Evolutionary conservation across 2,329 filamentous ascomycete species (phyloP).

Genomic region (Alternaria sp.): DNA sequence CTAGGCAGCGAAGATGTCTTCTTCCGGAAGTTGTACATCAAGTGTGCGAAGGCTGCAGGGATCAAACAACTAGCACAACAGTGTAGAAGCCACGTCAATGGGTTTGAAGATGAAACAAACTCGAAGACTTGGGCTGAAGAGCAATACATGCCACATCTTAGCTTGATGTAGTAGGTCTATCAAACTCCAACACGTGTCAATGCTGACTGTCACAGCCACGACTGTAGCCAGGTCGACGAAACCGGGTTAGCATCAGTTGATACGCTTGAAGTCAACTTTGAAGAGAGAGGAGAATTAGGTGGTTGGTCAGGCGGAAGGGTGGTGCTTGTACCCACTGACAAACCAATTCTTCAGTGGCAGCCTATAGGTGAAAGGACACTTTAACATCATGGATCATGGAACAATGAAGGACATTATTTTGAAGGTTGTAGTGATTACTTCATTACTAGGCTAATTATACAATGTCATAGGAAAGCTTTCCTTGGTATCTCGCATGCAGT

Average conservation of each 20-base stretch:
- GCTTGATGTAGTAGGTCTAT: constrained; percentile 52
- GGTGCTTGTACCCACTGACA: constrained; percentile 52
- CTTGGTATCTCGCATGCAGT: constrained; percentile 16
- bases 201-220: constrained; percentile 29
- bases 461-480: constrained; percentile 15
- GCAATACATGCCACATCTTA: constrained; percentile 51
- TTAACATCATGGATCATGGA: constrained; percentile 5
- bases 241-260: constrained; percentile 32
- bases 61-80: constrained; percentile 39
- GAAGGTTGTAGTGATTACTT: constrained; percentile 2
- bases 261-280: constrained; percentile 35
- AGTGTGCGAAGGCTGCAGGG: constrained; percentile 41
- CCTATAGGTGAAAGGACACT: constrained; percentile 45
- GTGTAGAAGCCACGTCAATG: constrained; percentile 39
- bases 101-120: constrained; percentile 30
- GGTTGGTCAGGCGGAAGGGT: constrained; percentile 49
- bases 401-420: background rate
- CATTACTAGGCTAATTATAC: constrained; percentile 21
- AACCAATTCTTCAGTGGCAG: constrained; percentile 49
- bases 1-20: constrained; percentile 49
- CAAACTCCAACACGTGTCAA: constrained; percentile 18
- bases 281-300: constrained; percentile 30
- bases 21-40: constrained; percentile 51
- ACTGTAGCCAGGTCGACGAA: constrained; percentile 33
- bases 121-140: constrained; percentile 43